Percentiles rank a stretch among this genome's conserved stretches.
phyloP scores from a whole-genome alignment of 495 filamentous ascomycete species.

The Talaromyces ruber region DNA sequence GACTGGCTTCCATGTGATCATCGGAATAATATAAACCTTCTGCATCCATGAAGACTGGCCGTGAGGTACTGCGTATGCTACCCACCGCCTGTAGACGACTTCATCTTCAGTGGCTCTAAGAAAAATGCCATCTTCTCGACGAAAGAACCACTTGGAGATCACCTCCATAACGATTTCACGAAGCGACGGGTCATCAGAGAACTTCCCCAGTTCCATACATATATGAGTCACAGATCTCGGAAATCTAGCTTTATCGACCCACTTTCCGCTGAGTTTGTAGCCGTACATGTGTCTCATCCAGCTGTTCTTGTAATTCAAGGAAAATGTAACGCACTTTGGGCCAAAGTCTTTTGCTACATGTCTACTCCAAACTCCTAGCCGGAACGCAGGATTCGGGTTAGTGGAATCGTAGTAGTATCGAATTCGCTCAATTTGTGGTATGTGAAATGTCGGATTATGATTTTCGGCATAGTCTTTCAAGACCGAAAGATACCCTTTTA shows the following conservation, averaged over 20 bases:
- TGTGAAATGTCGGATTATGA: background rate
- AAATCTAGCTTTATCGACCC: background rate
- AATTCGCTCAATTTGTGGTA: background rate
- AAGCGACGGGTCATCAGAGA: conserved; percentile 2
- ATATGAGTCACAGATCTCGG: background rate
- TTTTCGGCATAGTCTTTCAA: background rate
- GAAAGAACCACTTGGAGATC: conserved; percentile 17
- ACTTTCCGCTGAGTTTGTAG: background rate
- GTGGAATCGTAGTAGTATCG: background rate
- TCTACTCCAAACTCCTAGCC: conserved; percentile 3
- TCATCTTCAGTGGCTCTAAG: conserved; percentile 6
- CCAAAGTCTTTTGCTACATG: conserved; percentile 4
- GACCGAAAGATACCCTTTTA: background rate
- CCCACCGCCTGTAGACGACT: background rate
- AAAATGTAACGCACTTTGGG: background rate
- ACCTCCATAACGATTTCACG: conserved; percentile 12
- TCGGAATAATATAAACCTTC: background rate
- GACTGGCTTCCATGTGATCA: background rate
- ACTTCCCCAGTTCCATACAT: background rate
- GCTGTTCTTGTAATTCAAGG: background rate
- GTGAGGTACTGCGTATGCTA: background rate
- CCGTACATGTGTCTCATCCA: background rate
- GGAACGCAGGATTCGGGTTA: background rate
- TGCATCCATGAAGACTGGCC: background rate
- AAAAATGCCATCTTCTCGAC: conserved; percentile 9